Conservation (phyloP, 768 basidiomycete species). For the Russula olivacea region DNA sequence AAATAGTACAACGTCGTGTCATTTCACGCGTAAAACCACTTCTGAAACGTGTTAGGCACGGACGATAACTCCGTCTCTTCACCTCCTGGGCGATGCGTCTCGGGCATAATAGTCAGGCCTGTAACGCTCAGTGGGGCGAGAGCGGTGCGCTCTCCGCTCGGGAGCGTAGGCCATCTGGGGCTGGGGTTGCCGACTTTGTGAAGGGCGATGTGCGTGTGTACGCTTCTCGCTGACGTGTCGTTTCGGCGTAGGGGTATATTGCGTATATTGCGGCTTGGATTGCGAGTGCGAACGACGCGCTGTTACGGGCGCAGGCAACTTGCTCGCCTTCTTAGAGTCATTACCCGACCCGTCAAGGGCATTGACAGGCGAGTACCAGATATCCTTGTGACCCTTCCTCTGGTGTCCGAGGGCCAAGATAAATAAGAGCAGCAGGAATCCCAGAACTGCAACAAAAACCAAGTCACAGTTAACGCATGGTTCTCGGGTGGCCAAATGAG, state of each 20-base stretch:
- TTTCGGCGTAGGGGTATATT: conserved; percentile 6
- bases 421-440: conserved; percentile 43
- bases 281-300: conserved; percentile 27
- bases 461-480: conserved; percentile 19
- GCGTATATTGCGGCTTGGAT: conserved; percentile 2
- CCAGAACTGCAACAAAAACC: conserved; percentile 38
- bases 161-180: conserved; percentile 22
- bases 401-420: conserved; percentile 41
- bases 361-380: conserved; percentile 70
- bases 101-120: conserved; percentile 31
- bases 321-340: conserved; percentile 30
- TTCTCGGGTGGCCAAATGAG: conserved; percentile 7
- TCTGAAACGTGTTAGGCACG: neutral
- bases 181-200: conserved; percentile 21
- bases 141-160: conserved; percentile 9
- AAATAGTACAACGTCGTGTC: conserved; percentile 5
- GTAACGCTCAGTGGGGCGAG: conserved; percentile 24
- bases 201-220: conserved; percentile 5
- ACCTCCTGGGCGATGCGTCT: conserved; percentile 34
- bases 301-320: conserved; percentile 41
- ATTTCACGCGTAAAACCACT: conserved; percentile 4
- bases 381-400: conserved; percentile 39
- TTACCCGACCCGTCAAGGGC: conserved; percentile 64
- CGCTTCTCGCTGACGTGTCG: conserved; percentile 21
- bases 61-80: conserved; percentile 3